phyloP scores from a whole-genome alignment of 1,139 yeast species.

The Yamadazyma songkhlaensis region DNA sequence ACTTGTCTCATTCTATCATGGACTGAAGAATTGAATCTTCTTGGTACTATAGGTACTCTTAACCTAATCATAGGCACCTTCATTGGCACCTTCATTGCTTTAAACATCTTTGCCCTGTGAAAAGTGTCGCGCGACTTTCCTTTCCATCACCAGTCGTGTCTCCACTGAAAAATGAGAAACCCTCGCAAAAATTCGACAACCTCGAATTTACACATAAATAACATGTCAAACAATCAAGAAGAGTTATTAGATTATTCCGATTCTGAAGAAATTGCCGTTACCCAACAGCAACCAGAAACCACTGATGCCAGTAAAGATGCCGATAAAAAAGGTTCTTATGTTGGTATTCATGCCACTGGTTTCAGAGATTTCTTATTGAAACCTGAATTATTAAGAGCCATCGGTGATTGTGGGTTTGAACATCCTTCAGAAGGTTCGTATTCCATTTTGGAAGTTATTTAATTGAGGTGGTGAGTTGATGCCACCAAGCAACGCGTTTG shows the following conservation, averaged over 20 bases:
- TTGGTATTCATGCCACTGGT: slow-evolving; percentile 97
- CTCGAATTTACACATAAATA: slow-evolving; percentile 1
- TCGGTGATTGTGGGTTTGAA: slow-evolving; percentile 98
- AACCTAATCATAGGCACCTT: too few relatives aligned
- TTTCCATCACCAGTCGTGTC: not conserved
- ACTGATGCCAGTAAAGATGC: slow-evolving; percentile 50
- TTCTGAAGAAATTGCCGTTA: slow-evolving; percentile 89
- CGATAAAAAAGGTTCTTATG: slow-evolving; percentile 96
- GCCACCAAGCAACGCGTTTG: too few relatives aligned
- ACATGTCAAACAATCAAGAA: slow-evolving; percentile 94
- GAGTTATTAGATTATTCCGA: slow-evolving; percentile 98
- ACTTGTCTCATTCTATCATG: slow-evolving; percentile 17
- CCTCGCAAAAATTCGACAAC: slow-evolving; percentile 2
- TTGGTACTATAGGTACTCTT: too few relatives aligned
- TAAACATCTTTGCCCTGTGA: not conserved
- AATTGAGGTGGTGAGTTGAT: too few relatives aligned
- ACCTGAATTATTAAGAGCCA: slow-evolving; percentile 95
- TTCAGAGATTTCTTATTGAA: slow-evolving; percentile 95
- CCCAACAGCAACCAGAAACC: slow-evolving; percentile 53
- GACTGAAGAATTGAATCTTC: slow-evolving; percentile 2
- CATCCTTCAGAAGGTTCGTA: slow-evolving; percentile 98
- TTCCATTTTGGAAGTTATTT: slow-evolving; percentile 5
- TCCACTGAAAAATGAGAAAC: not conserved
- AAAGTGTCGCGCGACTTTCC: not conserved
- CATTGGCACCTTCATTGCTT: too few relatives aligned